phyloP scores from a whole-genome alignment of 2,329 filamentous ascomycete genomes.

The Bipolaris cookei region DNA sequence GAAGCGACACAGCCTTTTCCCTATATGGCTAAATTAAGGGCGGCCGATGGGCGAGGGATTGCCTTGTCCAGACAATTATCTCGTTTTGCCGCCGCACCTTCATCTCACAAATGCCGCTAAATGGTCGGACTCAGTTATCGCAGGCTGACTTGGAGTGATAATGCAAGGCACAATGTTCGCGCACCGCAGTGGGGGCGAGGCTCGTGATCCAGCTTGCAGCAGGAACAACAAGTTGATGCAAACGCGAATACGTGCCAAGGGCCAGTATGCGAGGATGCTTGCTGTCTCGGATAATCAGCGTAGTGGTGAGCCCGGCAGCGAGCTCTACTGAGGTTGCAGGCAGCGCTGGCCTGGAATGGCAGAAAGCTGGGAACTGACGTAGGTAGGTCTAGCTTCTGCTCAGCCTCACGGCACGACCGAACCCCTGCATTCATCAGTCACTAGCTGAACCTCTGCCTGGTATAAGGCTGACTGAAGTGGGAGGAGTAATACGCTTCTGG shows the following conservation, averaged over 20 bases:
- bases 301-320: not conserved
- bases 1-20: conserved; percentile 21
- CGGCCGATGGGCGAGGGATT: conserved; percentile 11
- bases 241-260: conserved; percentile 16
- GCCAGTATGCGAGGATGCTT: conserved; percentile 5
- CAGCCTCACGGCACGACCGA: conserved; percentile 27
- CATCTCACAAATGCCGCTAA: conserved; percentile 30
- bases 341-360: conserved; percentile 19
- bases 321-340: conserved; percentile 12
- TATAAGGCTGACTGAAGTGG: conserved; percentile 42
- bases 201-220: conserved; percentile 33
- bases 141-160: conserved; percentile 23
- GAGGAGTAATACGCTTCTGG: conserved; percentile 22
- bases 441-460: conserved; percentile 24
- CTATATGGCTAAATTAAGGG: conserved; percentile 31
- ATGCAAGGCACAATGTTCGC: conserved; percentile 37
- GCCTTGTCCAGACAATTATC: conserved; percentile 26
- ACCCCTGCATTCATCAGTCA: conserved; percentile 42
- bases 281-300: conserved; percentile 5
- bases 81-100: conserved; percentile 35
- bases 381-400: conserved; percentile 16
- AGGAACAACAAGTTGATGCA: conserved; percentile 23
- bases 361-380: conserved; percentile 14
- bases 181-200: conserved; percentile 38
- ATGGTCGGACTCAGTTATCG: conserved; percentile 26